Evolutionary conservation across 345 rosid genomes (phyloP).

Genomic region (Nasturtium officinale): DNA sequence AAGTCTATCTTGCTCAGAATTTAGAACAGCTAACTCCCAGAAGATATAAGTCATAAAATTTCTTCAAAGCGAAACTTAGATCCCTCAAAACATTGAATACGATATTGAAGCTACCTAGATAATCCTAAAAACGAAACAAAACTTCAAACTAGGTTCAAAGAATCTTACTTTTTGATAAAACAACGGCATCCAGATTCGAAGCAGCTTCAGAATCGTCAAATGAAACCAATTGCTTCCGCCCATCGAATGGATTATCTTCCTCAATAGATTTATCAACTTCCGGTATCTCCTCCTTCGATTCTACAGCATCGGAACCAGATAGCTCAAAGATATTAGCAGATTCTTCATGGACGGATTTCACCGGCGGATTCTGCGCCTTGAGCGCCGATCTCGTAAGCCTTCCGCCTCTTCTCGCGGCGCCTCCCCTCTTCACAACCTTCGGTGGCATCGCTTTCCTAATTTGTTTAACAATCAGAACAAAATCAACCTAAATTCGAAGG

Average conservation of each 20-base stretch:
- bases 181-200: slow-evolving; percentile 37
- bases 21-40: too few species aligned
- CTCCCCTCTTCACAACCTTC: slow-evolving; percentile 69
- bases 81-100: slow-evolving; percentile 17
- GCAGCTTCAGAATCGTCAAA: slow-evolving; percentile 33
- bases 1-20: neutral
- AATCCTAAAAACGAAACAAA: neutral
- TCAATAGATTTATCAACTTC: slow-evolving; percentile 30
- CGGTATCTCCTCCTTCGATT: slow-evolving; percentile 38
- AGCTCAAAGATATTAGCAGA: slow-evolving; percentile 40
- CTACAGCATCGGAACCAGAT: slow-evolving; percentile 38
- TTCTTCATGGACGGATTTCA: slow-evolving; percentile 47
- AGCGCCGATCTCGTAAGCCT: slow-evolving; percentile 52
- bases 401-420: slow-evolving; percentile 58
- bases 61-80: slow-evolving; percentile 6
- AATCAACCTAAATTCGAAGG: slow-evolving; percentile 27
- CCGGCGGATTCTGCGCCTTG: slow-evolving; percentile 52
- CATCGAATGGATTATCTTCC: slow-evolving; percentile 39
- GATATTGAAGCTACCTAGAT: neutral
- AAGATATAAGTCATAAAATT: slow-evolving; percentile 7
- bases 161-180: slow-evolving; percentile 52
- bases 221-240: slow-evolving; percentile 20
- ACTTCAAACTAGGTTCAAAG: neutral
- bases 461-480: neutral
- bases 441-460: slow-evolving; percentile 65